Base-by-base conservation (phyloP, 345 rosid species). In the Microthlaspi erraticum region DNA sequence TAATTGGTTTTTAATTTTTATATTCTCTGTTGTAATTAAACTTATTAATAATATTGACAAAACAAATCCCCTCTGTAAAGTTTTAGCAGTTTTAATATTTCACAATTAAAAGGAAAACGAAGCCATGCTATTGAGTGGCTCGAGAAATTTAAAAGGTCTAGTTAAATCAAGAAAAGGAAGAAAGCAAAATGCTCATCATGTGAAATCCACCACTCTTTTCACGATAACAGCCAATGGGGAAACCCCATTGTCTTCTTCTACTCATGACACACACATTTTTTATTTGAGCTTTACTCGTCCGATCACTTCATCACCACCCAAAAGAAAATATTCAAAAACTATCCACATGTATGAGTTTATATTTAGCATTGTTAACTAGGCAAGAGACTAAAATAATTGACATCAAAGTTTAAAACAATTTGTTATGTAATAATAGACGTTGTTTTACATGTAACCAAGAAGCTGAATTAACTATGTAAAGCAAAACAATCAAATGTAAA, bases 61-160 rank as follows among this genome's bases (percentile, higher is more conserved):
- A 52, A 71, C 45, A 71, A 9, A 34, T 11, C 48, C 41, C 48
- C 29, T 59, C 66, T 59, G 60, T 70, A 70, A 70, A 60, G 73
- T 57, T 45, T n/a, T 10, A 20, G 17, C 17, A 52, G 12, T 53
- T 42, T 61, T 20, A 33, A 52, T 53, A 44, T 54, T 43, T 53
- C 23, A 55, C 38, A 4, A 38, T 37, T 20, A 11, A 37, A 38
- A 26, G 5, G 14, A 73, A 73, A 73, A 67, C 41, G 55, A 33
- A 65, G 61, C 33, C 61, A 50, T 66, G 54, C 37, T 19, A 33
- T 66, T 73, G 77, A 66, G 61, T 73, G 77, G 72, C 77, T 73
- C 77, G 77, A 73, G 72, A 60, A 23, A 58, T 14, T 9, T 36
- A 49, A 46, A 73, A 41, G 60, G 53, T 26, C 58, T 39, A 73